Base-by-base conservation (phyloP, 371 early-diverging fungal genomes). In the Syncephalastrum racemosum region DNA sequence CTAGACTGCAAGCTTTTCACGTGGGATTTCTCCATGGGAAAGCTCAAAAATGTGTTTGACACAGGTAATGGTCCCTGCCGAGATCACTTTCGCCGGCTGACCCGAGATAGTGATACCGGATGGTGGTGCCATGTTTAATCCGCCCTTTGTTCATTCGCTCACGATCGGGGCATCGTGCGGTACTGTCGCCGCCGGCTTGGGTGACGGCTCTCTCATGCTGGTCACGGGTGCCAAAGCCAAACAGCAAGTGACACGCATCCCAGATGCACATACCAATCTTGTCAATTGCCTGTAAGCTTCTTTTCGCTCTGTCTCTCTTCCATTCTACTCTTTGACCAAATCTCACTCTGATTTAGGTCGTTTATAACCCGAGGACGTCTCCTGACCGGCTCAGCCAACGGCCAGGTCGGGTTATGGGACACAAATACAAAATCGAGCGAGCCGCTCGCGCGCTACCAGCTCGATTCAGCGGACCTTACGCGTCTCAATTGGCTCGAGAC, bases 11-110 rank as follows among this genome's bases (percentile, higher is more conserved):
- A 72, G 18, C 41, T 79, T 0, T 66, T 65, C 22, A 68, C 68
- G 39, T 76, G 79, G 76, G 79, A 79, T 58, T 71, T 76, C 18
- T 74, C 79, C 27, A 59, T 70, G 15, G 77, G 77, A 1, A 51
- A 36, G 18, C 66, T 67, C 19, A 55, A 56, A 8, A 46, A 63
- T 10, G 60, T 67, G 8, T 63, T 59, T 25, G 66, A 71, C 46
- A 76, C 65, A 60, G 65, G 75, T 71, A 63, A 60, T 51, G 19
- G 23, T 5, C 12, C 10, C 6, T 31, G 0, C 12, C 6, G 36
- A 10, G n/a, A 10, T 31, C 12, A 12, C 36, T 5, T 31, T 31
- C 8, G 36, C 10, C 12, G 36, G 36, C 36, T 31, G 36, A 31
- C 36, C 36, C 36, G 36, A 31, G 36, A 31, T 8, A 31, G 36